Evolutionary conservation across 1,284 basidiomycete genomes (phyloP).

Genomic region (Vanrija sp.): DNA sequence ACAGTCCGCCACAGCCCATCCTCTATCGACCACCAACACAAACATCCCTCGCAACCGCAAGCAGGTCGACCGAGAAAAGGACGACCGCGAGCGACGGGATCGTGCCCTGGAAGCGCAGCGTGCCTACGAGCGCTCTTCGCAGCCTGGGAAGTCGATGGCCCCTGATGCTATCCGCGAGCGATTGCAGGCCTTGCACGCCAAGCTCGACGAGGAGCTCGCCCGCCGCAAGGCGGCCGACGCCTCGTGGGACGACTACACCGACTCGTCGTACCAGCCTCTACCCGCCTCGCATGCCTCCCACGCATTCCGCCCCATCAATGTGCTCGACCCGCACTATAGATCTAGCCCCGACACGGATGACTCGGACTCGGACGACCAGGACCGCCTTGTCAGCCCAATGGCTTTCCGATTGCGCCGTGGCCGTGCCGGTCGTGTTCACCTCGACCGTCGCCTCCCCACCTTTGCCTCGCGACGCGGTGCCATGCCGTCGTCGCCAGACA

Average conservation of each 20-base stretch:
- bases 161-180: constrained; percentile 56
- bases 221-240: constrained; percentile 63
- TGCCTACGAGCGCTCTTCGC: constrained; percentile 20
- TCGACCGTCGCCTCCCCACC: constrained; percentile 64
- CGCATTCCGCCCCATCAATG: constrained; percentile 44
- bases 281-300: constrained; percentile 51
- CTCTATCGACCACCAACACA: constrained; percentile 28
- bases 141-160: constrained; percentile 32
- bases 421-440: constrained; percentile 70
- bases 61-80: constrained; percentile 36
- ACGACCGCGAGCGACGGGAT: constrained; percentile 42
- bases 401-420: constrained; percentile 70
- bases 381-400: constrained; percentile 24
- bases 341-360: constrained; percentile 24
- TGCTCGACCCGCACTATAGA: constrained; percentile 40
- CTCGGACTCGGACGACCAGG: constrained; percentile 32
- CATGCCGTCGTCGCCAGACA: constrained; percentile 22
- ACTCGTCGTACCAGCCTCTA: constrained; percentile 67
- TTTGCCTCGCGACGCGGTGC: constrained; percentile 21
- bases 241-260: constrained; percentile 79
- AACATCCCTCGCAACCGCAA: constrained; percentile 27
- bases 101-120: constrained; percentile 30
- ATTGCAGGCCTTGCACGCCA: constrained; percentile 58
- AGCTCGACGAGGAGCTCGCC: constrained; percentile 65
- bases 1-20: constrained; percentile 6